Base-by-base conservation (phyloP, 164 flowering plant species). In the Macadamia tetraphylla region DNA sequence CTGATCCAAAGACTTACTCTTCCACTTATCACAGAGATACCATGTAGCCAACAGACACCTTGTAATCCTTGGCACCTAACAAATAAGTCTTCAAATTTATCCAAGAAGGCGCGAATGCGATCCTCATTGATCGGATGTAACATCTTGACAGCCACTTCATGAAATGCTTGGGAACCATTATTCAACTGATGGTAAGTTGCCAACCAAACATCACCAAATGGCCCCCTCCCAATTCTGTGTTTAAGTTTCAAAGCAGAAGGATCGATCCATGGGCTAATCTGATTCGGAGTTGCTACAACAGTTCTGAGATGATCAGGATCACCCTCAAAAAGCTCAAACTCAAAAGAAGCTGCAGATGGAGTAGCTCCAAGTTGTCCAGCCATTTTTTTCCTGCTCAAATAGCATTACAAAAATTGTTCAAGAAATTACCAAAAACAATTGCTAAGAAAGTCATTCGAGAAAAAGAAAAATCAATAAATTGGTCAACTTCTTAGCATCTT, bases 131-230 rank as follows among this genome's bases (percentile, higher is more conserved):
- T 40, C 0, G 85, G 88, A 80, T 79, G 83, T 35, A 91, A 76
- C 87, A 88, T 88, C 79, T 94, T 94, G 44, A 89, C 73, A 63
- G 94, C 96, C 57, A 94, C 90, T 82, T 94, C 98, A 81, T 86
- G 97, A 79, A 76, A 81, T 77, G 84, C 81, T 62, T 94, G 90
- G 75, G 78, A 89, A 73, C 87, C 96, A 44, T 76, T 76, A 40
- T 81, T 77, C 6, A 86, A 87, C 62, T 65, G 86, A 78, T 94
- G 96, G 76, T 83, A 89, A 49, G 97, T 94, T 29, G 92, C 98
- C 57, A 88, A 68, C 96, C 96, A 94, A 71, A 89, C 91, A 79
- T 94, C 97, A 57, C 97, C 97, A 76, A 94, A 86, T 3, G 81
- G 80, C 0, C 98, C 98, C 67, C 91, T 76, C 30, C 98, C 98